These are phyloP conservation scores for Cinchona pubescens DNA, from an alignment of 257 asterid genomes.

Conservation along the genomic window DNA sequence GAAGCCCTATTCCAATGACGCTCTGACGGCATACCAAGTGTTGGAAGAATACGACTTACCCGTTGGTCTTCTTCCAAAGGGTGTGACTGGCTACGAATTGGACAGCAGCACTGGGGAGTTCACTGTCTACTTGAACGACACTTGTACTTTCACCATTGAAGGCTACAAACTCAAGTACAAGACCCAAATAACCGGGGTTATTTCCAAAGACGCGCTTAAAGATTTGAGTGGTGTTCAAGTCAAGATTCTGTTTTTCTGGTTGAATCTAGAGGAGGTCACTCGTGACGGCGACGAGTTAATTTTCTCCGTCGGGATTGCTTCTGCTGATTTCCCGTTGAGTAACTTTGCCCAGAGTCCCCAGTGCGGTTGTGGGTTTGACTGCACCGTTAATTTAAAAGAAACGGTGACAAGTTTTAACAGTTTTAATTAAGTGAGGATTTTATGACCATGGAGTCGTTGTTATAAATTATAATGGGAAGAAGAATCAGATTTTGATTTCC, in stretches of 20 bases:
- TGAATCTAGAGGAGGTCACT: constrained; percentile 50
- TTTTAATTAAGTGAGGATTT: no score
- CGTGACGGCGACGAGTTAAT: constrained; percentile 35
- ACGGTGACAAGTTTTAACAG: background rate
- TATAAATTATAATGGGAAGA: no score
- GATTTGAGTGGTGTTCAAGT: constrained; percentile 56
- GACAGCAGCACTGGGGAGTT: constrained; percentile 58
- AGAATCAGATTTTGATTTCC: no score
- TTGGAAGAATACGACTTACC: constrained; percentile 53
- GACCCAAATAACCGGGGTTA: constrained; percentile 45
- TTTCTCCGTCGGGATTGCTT: constrained; percentile 56
- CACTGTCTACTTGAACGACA: constrained; percentile 36
- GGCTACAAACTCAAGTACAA: constrained; percentile 58
- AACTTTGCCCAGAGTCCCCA: constrained; percentile 56
- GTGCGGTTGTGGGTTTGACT: constrained; percentile 67
- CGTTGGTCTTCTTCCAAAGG: constrained; percentile 59
- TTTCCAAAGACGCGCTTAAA: constrained; percentile 33
- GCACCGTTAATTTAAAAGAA: constrained; percentile 5
- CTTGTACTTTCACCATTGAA: constrained; percentile 49
- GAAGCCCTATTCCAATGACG: background rate
- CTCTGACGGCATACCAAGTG: constrained; percentile 44
- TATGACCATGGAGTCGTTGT: no score
- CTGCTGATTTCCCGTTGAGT: constrained; percentile 44
- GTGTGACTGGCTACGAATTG: constrained; percentile 55
- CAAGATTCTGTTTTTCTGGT: constrained; percentile 49